Evolutionary conservation across 768 basidiomycete genomes (phyloP).

Genomic region (Collybiopsis confluens): DNA sequence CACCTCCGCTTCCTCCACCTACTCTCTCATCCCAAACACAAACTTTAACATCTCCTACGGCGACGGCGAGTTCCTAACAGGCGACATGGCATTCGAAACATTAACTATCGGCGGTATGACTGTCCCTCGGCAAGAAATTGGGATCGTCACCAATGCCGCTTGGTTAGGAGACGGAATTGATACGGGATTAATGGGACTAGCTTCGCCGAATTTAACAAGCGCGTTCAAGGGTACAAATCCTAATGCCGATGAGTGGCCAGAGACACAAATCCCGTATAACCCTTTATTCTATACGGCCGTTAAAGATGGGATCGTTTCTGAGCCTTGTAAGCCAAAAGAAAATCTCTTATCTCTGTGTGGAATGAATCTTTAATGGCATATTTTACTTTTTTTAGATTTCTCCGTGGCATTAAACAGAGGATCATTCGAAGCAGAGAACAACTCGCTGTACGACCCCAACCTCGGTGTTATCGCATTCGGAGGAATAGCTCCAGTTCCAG

Average conservation of each 20-base stretch:
- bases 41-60: constrained; percentile 20
- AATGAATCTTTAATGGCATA: too few species aligned
- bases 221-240: constrained; percentile 19
- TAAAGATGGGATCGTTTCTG: constrained; percentile 9
- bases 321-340: constrained; percentile 11
- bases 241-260: constrained; percentile 6
- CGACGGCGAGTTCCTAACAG: constrained; percentile 15
- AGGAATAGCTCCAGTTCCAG: constrained; percentile 19
- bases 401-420: constrained; percentile 19
- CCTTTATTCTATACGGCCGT: constrained; percentile 17
- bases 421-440: constrained; percentile 15
- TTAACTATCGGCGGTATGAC: constrained; percentile 15
- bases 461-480: constrained; percentile 22
- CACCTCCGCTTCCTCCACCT: constrained; percentile 14
- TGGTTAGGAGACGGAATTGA: constrained; percentile 18
- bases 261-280: constrained; percentile 12
- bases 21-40: constrained; percentile 13
- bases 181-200: constrained; percentile 16
- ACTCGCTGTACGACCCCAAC: constrained; percentile 15
- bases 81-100: constrained; percentile 18
- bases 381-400: constrained; percentile 13
- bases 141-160: constrained; percentile 15
- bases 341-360: too few species aligned
- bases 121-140: constrained; percentile 17
- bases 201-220: constrained; percentile 18